A percentile compares a stretch with the other conserved stretches of the same genome.
These are phyloP conservation scores for Nannochloropsis granulata DNA, from an alignment of 108 stramenopile genomes.

Conservation along the genomic window DNA sequence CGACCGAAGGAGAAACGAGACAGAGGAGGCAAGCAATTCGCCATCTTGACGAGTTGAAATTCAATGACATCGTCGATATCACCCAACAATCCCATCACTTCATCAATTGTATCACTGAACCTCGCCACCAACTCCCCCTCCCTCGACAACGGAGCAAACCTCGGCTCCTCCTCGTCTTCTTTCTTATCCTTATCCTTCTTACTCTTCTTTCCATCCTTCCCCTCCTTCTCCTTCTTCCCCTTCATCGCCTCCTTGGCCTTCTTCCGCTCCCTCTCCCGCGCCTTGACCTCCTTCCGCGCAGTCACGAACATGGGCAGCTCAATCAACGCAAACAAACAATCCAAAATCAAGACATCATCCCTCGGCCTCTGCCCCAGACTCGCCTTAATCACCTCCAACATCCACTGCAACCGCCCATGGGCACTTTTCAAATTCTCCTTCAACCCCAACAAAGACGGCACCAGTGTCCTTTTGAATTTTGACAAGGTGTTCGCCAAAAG, in stretches of 20 bases:
- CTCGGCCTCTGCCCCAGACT: slow-evolving; percentile 55
- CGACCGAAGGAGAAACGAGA: slow-evolving; percentile 83
- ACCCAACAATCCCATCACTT: slow-evolving; percentile 54
- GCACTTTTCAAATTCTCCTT: slow-evolving; percentile 66
- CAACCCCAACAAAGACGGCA: not conserved
- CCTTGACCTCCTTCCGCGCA: slow-evolving; percentile 5
- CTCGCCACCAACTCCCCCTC: slow-evolving; percentile 62
- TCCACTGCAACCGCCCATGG: slow-evolving; percentile 45
- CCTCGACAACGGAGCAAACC: slow-evolving; percentile 3
- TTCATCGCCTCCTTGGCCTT: slow-evolving; percentile 48
- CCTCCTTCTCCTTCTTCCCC: slow-evolving; percentile 56
- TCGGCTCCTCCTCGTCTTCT: slow-evolving; percentile 42
- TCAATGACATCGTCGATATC: slow-evolving; percentile 32
- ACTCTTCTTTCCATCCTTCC: slow-evolving; percentile 62
- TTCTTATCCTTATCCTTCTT: slow-evolving; percentile 53
- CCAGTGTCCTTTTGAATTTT: not conserved
- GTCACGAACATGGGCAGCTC: slow-evolving; percentile 2
- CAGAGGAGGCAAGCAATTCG: slow-evolving; percentile 89
- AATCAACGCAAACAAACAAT: not conserved
- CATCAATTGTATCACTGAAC: slow-evolving; percentile 72
- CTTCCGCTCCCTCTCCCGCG: slow-evolving; percentile 5
- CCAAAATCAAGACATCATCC: slow-evolving; percentile 33
- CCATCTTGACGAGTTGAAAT: slow-evolving; percentile 90
- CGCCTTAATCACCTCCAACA: slow-evolving; percentile 85
- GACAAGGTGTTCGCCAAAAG: not conserved